Conservation (phyloP, 352 stramenopile species). For the Globisporangium acanthophoron region DNA sequence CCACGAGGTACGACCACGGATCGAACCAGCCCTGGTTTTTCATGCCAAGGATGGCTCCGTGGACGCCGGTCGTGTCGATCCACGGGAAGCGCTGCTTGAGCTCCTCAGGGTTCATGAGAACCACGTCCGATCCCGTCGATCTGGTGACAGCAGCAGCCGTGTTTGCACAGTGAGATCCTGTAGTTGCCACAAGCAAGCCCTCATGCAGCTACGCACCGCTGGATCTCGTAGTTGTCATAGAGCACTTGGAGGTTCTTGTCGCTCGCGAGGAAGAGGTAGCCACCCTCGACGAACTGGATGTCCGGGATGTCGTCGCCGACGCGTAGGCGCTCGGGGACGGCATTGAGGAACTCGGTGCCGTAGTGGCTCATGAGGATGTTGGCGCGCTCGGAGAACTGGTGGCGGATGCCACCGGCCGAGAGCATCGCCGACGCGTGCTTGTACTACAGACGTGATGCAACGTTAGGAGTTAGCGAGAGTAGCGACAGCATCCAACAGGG, state of each 20-base stretch:
- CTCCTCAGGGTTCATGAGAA: conserved; percentile 43
- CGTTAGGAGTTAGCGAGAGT: neutral
- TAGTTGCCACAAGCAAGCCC: too few species aligned
- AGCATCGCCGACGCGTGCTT: conserved; percentile 77
- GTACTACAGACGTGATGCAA: conserved; percentile 36
- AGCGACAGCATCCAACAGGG: neutral
- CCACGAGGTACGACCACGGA: conserved; percentile 70
- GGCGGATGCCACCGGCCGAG: conserved; percentile 69
- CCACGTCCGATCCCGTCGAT: conserved; percentile 37
- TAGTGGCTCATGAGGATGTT: conserved; percentile 84
- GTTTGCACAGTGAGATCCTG: too few species aligned
- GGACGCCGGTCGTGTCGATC: conserved; percentile 62
- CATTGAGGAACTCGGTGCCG: conserved; percentile 60
- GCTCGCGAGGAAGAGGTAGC: conserved; percentile 78
- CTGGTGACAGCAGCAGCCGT: neutral
- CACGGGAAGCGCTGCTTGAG: conserved; percentile 67
- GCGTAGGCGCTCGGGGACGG: conserved; percentile 40
- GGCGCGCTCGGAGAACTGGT: conserved; percentile 73
- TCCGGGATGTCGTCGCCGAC: conserved; percentile 60
- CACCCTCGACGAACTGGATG: conserved; percentile 73
- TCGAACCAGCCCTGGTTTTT: conserved; percentile 84
- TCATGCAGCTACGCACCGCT: conserved; percentile 21
- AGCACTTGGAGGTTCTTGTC: conserved; percentile 54
- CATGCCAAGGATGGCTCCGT: conserved; percentile 52
- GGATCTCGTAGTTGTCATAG: conserved; percentile 49